Evolutionary conservation across 495 filamentous ascomycete genomes (phyloP).

Genomic region (Trichoderma gamsii): DNA sequence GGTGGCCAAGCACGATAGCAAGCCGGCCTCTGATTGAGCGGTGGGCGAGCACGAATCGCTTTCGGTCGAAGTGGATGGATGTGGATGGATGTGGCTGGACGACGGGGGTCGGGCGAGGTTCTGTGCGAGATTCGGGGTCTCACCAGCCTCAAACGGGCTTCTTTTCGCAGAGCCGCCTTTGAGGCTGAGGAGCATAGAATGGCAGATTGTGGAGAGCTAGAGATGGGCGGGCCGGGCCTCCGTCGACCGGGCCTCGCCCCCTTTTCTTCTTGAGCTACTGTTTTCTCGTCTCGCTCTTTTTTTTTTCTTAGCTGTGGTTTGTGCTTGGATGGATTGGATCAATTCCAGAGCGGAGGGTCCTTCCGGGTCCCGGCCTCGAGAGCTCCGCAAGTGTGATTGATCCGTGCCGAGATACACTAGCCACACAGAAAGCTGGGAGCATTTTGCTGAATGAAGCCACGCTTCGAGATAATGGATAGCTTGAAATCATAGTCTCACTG

Average conservation of each 20-base stretch:
- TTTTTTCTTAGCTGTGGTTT: not conserved
- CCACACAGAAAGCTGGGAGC: not conserved
- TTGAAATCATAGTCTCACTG: too few relatives aligned
- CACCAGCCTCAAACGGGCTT: not conserved
- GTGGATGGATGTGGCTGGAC: conserved; percentile 9
- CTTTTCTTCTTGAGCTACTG: not conserved
- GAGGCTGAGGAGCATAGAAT: not conserved
- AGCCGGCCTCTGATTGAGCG: conserved; percentile 1
- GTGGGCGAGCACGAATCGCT: not conserved
- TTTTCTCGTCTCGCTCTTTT: not conserved
- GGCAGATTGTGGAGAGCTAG: not conserved
- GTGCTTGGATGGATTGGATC: not conserved
- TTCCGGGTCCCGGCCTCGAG: not conserved
- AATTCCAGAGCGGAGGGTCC: not conserved
- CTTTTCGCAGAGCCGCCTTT: not conserved
- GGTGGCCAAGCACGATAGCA: conserved; percentile 1
- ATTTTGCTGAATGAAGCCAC: too few relatives aligned
- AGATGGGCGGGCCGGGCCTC: not conserved
- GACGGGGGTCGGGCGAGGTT: too few relatives aligned
- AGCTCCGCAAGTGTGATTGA: too few relatives aligned
- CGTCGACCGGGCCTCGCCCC: not conserved
- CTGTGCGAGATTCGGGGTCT: not conserved
- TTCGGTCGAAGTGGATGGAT: too few relatives aligned
- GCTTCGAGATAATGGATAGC: too few relatives aligned
- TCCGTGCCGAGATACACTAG: too few relatives aligned